Conservation (phyloP, 768 basidiomycete genomes). For the Collybia sp. region DNA sequence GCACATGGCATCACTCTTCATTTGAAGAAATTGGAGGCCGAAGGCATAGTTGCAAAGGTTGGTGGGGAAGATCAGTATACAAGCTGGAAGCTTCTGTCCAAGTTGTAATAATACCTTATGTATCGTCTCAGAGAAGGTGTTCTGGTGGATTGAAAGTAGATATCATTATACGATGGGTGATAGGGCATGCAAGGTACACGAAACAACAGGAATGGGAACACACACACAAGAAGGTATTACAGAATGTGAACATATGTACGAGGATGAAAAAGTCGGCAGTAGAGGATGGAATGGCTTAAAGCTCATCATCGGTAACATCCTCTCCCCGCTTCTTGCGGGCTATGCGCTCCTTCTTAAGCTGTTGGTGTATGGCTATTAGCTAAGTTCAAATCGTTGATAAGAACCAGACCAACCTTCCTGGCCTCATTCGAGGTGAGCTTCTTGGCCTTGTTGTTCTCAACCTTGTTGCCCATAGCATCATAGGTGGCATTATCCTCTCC, state of each 20-base stretch:
- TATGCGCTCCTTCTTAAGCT: slow-evolving; percentile 93
- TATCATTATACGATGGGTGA: slow-evolving; percentile 9
- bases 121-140: background rate
- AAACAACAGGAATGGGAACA: slow-evolving; percentile 8
- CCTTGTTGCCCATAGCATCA: slow-evolving; percentile 99
- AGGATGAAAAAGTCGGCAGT: background rate
- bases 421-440: slow-evolving; percentile 80
- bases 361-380: slow-evolving; percentile 4
- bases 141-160: background rate
- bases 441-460: slow-evolving; percentile 80
- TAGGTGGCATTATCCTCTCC: slow-evolving; percentile 89
- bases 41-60: slow-evolving; percentile 48
- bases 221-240: slow-evolving; percentile 1
- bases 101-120: background rate
- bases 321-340: slow-evolving; percentile 85
- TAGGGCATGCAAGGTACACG: slow-evolving; percentile 10
- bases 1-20: slow-evolving; percentile 67
- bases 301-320: slow-evolving; percentile 68
- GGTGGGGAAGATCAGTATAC: slow-evolving; percentile 49
- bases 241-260: background rate
- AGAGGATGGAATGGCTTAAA: slow-evolving; percentile 23
- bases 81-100: slow-evolving; percentile 35
- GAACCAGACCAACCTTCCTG: slow-evolving; percentile 53
- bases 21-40: slow-evolving; percentile 64
- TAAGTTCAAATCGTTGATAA: background rate